Base-by-base conservation (phyloP, 176 grass and related monocot species). In the Cocos nucifera region DNA sequence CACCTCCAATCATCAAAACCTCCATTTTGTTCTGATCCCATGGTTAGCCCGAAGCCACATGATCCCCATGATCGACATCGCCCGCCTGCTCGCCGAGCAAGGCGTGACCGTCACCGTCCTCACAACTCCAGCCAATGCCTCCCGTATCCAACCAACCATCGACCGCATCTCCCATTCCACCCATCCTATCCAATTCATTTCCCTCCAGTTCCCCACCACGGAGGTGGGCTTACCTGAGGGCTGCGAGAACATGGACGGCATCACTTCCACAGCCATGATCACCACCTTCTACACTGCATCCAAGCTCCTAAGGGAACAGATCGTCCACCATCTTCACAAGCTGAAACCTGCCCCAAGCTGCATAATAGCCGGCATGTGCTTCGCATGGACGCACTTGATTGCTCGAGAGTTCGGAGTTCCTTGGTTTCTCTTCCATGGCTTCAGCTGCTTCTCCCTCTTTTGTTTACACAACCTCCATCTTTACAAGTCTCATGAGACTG, bases 381-480 rank as follows among this genome's bases (percentile, higher is more conserved):
- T 79, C 52, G 4, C 82, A 17, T 89, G 89, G 89, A 5, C 75
- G 17, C 65, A 58, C 0, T 64, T 30, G 24, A 0, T 89, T 27
- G 85, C 85, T 15, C 78, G 51, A 7, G 65, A 75, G 5, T 68
- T 89, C 21, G 56, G 61, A 51, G 64, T 85, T 9, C 85, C 85
- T 5, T 89, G 85, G 70, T 82, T 89, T 49, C 25, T 85, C 61
- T 89, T 89, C 72, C 89, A 89, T 65, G 89, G 89, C 0, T 89
- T 51, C 19, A 74, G 85, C 58, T 83, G 75, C 21, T 89, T 85
- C 59, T 80, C 82, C 0, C 28, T 85, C 5, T 62, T 79, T 14
- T 78, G 78, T 69, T 58, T 80, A 56, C 78, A 95, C 21, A 51
- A 71, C 50, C 85, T 95, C 18, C 73, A 65, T 75, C n/a, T 24